A percentile compares a stretch with the other conserved stretches of the same genome.
Conservation (phyloP, 2,329 filamentous ascomycete genomes). For the Tolypocladium guangdongense region DNA sequence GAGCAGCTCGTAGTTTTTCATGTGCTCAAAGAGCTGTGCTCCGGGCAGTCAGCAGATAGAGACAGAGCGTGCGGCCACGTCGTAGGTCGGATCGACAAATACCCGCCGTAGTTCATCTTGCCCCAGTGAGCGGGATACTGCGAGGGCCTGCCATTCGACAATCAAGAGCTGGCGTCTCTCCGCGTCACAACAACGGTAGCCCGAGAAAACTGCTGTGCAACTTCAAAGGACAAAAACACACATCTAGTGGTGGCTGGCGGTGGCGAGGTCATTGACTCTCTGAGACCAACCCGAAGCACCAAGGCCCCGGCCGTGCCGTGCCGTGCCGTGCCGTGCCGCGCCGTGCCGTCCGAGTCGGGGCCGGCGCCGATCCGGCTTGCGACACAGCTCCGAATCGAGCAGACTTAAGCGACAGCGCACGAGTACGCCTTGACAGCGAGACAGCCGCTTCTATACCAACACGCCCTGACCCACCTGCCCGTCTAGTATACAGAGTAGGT, state of each 20-base stretch:
- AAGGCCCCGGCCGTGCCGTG: background rate
- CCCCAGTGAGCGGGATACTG: too few species aligned
- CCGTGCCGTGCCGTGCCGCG: background rate
- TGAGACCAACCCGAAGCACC: background rate
- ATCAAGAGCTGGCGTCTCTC: background rate
- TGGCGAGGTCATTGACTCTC: slow-evolving; percentile 1
- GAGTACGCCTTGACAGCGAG: background rate
- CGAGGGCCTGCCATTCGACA: too few species aligned
- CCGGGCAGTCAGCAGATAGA: too few species aligned
- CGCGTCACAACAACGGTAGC: too few species aligned
- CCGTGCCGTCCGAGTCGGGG: background rate
- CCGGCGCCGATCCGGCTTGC: background rate
- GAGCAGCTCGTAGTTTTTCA: slow-evolving; percentile 63
- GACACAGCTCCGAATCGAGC: background rate
- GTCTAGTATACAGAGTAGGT: background rate
- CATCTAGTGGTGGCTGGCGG: background rate
- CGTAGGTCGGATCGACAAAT: too few species aligned
- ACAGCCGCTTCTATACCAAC: background rate
- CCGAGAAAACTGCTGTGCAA: too few species aligned
- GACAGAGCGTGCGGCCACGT: too few species aligned
- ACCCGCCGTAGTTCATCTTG: too few species aligned
- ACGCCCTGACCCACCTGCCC: background rate
- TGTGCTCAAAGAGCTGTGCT: slow-evolving; percentile 62
- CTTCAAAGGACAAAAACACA: background rate
- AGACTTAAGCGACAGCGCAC: too few species aligned